Percentiles rank a stretch among this genome's conserved stretches.
Evolutionary conservation across 1,139 yeast genomes (phyloP).

Genomic region (Yamadazyma blattariae): DNA sequence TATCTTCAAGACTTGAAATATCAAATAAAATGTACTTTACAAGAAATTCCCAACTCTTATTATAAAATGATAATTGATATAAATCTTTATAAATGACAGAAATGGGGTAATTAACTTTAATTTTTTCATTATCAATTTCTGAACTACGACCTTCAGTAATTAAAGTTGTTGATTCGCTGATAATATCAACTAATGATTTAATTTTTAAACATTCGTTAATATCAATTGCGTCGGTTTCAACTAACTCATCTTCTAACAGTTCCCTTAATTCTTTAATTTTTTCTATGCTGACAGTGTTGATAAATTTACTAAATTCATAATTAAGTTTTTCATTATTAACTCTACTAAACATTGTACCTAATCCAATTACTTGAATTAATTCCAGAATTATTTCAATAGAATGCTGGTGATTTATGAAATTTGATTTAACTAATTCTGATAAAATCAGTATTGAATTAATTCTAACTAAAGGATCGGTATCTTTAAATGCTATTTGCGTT

Average conservation of each 20-base stretch:
- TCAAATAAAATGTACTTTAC: conserved; percentile 42
- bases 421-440: conserved; percentile 54
- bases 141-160: background rate
- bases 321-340: conserved; percentile 29
- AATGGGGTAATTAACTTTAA: conserved; percentile 1
- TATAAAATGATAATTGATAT: conserved; percentile 19
- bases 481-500: conserved; percentile 51
- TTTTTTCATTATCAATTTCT: background rate
- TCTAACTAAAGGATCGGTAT: conserved; percentile 45
- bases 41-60: conserved; percentile 27
- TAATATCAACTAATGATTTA: conserved; percentile 29
- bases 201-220: conserved; percentile 28
- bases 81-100: conserved; percentile 15
- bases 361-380: conserved; percentile 37
- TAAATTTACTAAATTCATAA: conserved; percentile 30
- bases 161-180: conserved; percentile 6
- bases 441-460: conserved; percentile 51
- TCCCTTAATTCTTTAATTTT: conserved; percentile 17
- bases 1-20: conserved; percentile 25
- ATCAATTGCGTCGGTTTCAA: conserved; percentile 10
- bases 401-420: conserved; percentile 62
- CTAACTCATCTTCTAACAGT: conserved; percentile 13
- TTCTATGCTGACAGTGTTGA: conserved; percentile 21
- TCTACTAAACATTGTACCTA: conserved; percentile 15
- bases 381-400: conserved; percentile 38